Conservation (phyloP, 2,329 filamentous ascomycete species). For the Allantophomopsis lycopodina region DNA sequence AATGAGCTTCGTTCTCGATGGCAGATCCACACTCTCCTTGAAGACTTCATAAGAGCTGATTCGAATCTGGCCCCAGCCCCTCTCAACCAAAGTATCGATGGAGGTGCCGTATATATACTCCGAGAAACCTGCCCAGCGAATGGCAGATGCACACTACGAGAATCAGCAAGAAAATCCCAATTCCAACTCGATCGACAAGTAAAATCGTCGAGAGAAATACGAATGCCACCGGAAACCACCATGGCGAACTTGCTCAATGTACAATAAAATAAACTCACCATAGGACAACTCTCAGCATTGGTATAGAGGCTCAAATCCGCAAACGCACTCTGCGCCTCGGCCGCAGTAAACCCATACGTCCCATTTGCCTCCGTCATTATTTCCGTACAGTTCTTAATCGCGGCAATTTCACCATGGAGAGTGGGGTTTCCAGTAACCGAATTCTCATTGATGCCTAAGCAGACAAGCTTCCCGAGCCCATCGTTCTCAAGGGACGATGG, state of each 20-base stretch:
- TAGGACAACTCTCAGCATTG: conserved; percentile 41
- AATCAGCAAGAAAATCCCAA: not conserved
- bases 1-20: conserved; percentile 23
- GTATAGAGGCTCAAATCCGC: conserved; percentile 35
- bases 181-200: not conserved
- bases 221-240: not conserved
- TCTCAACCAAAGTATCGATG: conserved; percentile 28
- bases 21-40: conserved; percentile 23
- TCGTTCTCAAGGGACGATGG: conserved; percentile 5
- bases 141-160: conserved; percentile 34
- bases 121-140: conserved; percentile 38
- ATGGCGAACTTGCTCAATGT: no score
- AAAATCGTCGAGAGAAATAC: not conserved
- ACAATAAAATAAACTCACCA: conserved; percentile 19
- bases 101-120: conserved; percentile 40
- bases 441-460: conserved; percentile 33
- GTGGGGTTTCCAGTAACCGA: conserved; percentile 32
- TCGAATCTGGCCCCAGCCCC: conserved; percentile 36
- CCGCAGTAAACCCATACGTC: conserved; percentile 25
- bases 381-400: conserved; percentile 36
- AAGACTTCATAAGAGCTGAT: conserved; percentile 32
- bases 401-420: conserved; percentile 36
- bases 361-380: conserved; percentile 31
- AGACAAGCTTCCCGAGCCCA: conserved; percentile 29
- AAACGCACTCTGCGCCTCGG: conserved; percentile 29